Percentiles rank a stretch among this genome's conserved stretches.
Evolutionary conservation across 805 yeast species (phyloP).

Genomic region (Saturnispora gosingensis): DNA sequence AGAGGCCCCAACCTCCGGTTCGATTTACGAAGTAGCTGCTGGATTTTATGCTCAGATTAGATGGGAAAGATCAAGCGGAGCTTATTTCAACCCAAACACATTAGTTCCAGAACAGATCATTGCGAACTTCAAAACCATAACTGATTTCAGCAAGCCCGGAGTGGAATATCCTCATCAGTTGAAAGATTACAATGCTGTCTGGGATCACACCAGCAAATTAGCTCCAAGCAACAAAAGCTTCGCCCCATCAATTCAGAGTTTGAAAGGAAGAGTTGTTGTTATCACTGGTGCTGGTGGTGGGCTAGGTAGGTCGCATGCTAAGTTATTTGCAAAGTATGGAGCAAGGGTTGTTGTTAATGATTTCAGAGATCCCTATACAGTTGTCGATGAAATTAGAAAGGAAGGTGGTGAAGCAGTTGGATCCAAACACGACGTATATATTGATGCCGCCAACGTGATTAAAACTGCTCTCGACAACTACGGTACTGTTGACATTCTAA

Average conservation of each 20-base stretch:
- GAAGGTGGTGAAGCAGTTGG: slow-evolving; percentile 71
- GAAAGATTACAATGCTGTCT: slow-evolving; percentile 59
- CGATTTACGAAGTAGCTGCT: slow-evolving; percentile 88
- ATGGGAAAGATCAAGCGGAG: slow-evolving; percentile 92
- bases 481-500: slow-evolving; percentile 77
- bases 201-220: slow-evolving; percentile 41
- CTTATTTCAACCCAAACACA: slow-evolving; percentile 62
- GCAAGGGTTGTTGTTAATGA: slow-evolving; percentile 95
- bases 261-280: slow-evolving; percentile 78
- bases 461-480: slow-evolving; percentile 65
- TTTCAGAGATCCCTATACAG: slow-evolving; percentile 61
- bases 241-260: slow-evolving; percentile 38
- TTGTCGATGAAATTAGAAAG: slow-evolving; percentile 63
- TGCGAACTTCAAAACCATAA: slow-evolving; percentile 51
- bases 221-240: slow-evolving; percentile 50
- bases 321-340: slow-evolving; percentile 78
- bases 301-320: slow-evolving; percentile 84
- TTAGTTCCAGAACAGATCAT: slow-evolving; percentile 84
- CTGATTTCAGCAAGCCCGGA: slow-evolving; percentile 50
- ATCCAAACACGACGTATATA: slow-evolving; percentile 73
- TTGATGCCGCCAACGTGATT: slow-evolving; percentile 64
- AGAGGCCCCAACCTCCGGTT: slow-evolving; percentile 51
- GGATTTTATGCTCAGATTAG: slow-evolving; percentile 87
- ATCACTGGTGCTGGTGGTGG: slow-evolving; percentile 96
- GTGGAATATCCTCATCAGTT: slow-evolving; percentile 62